Evolutionary conservation across 441 rosid species (phyloP), one percentile per base, ranked within the genome.

Genomic region (Pelargonium exstipulatum): DNA sequence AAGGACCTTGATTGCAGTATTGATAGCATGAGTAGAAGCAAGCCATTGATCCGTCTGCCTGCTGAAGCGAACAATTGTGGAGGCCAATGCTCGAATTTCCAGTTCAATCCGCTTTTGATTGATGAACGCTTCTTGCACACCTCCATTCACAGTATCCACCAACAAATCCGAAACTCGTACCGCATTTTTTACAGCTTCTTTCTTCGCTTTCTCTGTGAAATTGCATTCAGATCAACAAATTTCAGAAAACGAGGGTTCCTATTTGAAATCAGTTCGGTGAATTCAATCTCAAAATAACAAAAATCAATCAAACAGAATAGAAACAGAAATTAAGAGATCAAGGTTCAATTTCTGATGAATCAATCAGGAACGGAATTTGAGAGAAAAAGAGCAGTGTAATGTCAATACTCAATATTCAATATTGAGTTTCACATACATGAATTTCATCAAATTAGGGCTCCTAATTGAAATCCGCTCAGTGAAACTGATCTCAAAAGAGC

Each of bases 121-220:
- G 14, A 49, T 49, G 57, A 49, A 49, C 18, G 57, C 13, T 49
- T 49, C 57, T 49, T 49, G 57, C 18, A 49, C 57, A 17, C 57
- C 57, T n/a, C 57, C 57, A 49, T 49, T 49, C 18, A 49, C 57
- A 4, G 57, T 18, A 49, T 49, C 57, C n/a, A 49, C 57, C 57
- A 49, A 49, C 5, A 49, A 1, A 49, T 49, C 57, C 18, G 57
- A 49, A 3, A 49, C 57, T 4, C 57, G 57, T 14, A 17, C 57
- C 5, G 57, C 57, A 2, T 49, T 49, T 49, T 16, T 49, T 1
- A 49, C 16, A n/a, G 57, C 57, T 49, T 49, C 57, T 49, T 49
- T 49, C 57, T 49, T 49, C 8, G 57, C 57, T 49, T 49, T 49
- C 57, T 49, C 57, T 49, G 57, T n/a, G 18, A 3, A 49, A 48